phyloP scores from a whole-genome alignment of 202 grass and related monocot genomes.

The Miscanthus sacchariflorus region DNA sequence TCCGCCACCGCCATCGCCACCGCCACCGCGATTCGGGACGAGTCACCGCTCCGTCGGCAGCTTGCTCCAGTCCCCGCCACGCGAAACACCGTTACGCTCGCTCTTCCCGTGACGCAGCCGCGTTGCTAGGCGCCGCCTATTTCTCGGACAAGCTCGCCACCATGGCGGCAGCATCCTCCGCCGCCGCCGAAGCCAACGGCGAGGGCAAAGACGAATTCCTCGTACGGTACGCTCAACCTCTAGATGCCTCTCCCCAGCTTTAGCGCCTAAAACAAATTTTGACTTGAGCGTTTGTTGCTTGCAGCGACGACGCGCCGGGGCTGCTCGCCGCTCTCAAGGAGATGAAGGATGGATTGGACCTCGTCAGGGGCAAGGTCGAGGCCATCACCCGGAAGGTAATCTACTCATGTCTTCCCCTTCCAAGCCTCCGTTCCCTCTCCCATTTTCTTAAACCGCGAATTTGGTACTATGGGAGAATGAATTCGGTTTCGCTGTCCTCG shows the following conservation, averaged over 20 bases:
- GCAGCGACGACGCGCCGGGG: slow-evolving; percentile 56
- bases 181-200: background rate
- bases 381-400: slow-evolving; percentile 58
- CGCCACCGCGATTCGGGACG: background rate
- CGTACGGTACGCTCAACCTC: slow-evolving; percentile 31
- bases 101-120: background rate
- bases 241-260: background rate
- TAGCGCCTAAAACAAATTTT: background rate
- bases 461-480: background rate
- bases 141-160: background rate
- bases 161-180: slow-evolving; percentile 2
- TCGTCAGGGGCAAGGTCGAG: slow-evolving; percentile 59
- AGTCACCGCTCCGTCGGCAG: background rate
- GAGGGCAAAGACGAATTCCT: background rate
- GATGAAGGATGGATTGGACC: slow-evolving; percentile 70
- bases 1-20: background rate
- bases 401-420: background rate
- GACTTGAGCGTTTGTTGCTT: background rate
- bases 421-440: background rate
- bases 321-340: slow-evolving; percentile 61
- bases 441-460: background rate
- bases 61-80: background rate
- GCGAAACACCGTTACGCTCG: too few relatives aligned
- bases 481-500: background rate
- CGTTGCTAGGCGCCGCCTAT: background rate